These are phyloP conservation scores for Penicillium goetzii DNA, from an alignment of 495 filamentous ascomycete genomes.

Conservation along the genomic window DNA sequence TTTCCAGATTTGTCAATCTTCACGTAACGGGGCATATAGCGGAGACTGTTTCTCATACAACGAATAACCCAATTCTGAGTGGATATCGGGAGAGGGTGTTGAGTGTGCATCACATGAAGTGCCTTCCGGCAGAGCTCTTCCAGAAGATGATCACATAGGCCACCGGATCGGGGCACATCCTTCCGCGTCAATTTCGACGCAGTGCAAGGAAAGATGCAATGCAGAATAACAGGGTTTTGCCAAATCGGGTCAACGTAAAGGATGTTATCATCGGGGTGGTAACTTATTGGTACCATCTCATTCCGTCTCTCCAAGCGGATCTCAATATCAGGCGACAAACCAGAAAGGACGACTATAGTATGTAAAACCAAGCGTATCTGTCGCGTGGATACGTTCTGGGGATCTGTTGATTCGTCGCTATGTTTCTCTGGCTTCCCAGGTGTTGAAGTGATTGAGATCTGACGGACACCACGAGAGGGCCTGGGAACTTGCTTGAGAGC, in stretches of 20 bases:
- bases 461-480: too few relatives aligned
- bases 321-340: background rate
- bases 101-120: constrained; percentile 1
- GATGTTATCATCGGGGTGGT: background rate
- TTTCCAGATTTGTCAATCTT: background rate
- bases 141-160: constrained; percentile 1
- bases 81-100: background rate
- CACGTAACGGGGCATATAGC: constrained; percentile 5
- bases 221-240: background rate
- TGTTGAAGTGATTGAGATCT: constrained; percentile 1
- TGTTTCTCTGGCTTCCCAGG: constrained; percentile 5
- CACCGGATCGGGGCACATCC: constrained; percentile 3
- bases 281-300: too few relatives aligned
- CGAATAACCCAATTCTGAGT: constrained; percentile 7
- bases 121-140: too few relatives aligned
- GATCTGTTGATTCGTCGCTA: constrained; percentile 2
- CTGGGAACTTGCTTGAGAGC: background rate
- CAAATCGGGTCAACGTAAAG: background rate
- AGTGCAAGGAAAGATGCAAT: constrained; percentile 8
- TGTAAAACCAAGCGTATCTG: constrained; percentile 7
- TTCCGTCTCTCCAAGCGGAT: constrained; percentile 3
- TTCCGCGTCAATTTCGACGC: background rate
- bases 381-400: constrained; percentile 1
- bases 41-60: constrained; percentile 5
- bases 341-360: background rate